Base-by-base conservation (phyloP, 169 alveolate species). In the Plasmodium blacklocki region DNA sequence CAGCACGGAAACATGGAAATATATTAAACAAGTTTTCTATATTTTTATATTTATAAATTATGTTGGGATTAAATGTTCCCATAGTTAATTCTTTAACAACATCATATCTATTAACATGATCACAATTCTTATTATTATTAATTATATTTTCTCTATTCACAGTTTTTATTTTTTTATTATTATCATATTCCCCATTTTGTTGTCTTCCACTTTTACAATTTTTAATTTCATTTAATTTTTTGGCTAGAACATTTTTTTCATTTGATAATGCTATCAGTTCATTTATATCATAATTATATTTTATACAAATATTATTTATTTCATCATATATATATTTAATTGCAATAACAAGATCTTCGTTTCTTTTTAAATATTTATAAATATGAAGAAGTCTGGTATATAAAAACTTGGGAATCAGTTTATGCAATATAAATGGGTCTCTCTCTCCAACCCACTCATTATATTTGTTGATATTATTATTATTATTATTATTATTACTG, bases 261-360 rank as follows among this genome's bases (percentile, higher is more conserved):
- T 47, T 5, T 11, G 85, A 54, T 26, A 68, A 56, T 3, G 23
- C 26, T 0, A 83, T 47, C 19, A 83, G 29, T 29, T 83, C 52
- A 62, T 83, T 83, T 32, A 83, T 58, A 43, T 83, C 83, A 7
- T 83, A 83, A 26, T 54, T 68, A 62, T 83, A 54, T 62, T 67
- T 83, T 21, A 39, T 26, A 15, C 91, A 83, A 9, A 83, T 67
- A 2, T 14, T 39, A 19, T 83, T 63, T n/a, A 83, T 43, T 18
- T 83, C 66, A n/a, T 83, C 91, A 39, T 39, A 83, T 15, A 83
- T 72, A 19, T 83, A 83, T 26, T 83, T 83, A 29, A 83, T 68
- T 11, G 67, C 58, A 3, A 83, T 56, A 1, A 83, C 91, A 14
- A 83, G 3, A 14, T 83, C 91, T 68, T 67, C 85, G 6, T 58